phyloP scores from a whole-genome alignment of 129 eudicot genomes.

The Arctium minus region DNA sequence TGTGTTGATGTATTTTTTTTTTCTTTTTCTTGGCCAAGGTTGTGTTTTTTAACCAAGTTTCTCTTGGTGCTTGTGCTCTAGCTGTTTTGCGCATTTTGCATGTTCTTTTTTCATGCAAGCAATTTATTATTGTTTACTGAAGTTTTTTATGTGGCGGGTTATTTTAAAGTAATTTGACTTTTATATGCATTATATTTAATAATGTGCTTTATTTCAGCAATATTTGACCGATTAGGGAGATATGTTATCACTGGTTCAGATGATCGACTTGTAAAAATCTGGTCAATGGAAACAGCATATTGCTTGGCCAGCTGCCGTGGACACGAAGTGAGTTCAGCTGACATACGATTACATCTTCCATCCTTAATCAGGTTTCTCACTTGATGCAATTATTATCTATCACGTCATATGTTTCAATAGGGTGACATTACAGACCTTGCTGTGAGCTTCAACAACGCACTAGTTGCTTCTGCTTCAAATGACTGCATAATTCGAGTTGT shows the following conservation, averaged over 20 bases:
- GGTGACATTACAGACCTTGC: slow-evolving; percentile 99
- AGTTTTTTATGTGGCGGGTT: neutral
- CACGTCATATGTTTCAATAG: slow-evolving; percentile 38
- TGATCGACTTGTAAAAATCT: slow-evolving; percentile 97
- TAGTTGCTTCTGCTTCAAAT: slow-evolving; percentile 96
- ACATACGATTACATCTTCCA: neutral
- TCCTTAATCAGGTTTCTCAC: slow-evolving; percentile 8
- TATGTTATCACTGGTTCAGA: slow-evolving; percentile 97
- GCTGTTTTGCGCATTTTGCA: neutral
- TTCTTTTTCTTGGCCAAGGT: neutral
- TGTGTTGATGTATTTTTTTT: neutral
- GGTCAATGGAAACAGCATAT: slow-evolving; percentile 99
- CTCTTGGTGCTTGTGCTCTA: neutral
- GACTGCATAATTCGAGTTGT: slow-evolving; percentile 90
- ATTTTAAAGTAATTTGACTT: slow-evolving; percentile 3
- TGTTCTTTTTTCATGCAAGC: slow-evolving; percentile 1
- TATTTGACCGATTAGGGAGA: slow-evolving; percentile 89
- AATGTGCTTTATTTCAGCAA: slow-evolving; percentile 49
- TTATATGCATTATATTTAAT: slow-evolving; percentile 9
- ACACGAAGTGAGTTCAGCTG: slow-evolving; percentile 72
- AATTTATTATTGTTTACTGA: neutral
- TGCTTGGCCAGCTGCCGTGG: slow-evolving; percentile 99
- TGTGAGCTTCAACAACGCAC: slow-evolving; percentile 74
- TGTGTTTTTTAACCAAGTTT: neutral
- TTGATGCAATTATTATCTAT: slow-evolving; percentile 19